Conservation (phyloP, 2,329 filamentous ascomycete species). For the Botrytis paeoniae region DNA sequence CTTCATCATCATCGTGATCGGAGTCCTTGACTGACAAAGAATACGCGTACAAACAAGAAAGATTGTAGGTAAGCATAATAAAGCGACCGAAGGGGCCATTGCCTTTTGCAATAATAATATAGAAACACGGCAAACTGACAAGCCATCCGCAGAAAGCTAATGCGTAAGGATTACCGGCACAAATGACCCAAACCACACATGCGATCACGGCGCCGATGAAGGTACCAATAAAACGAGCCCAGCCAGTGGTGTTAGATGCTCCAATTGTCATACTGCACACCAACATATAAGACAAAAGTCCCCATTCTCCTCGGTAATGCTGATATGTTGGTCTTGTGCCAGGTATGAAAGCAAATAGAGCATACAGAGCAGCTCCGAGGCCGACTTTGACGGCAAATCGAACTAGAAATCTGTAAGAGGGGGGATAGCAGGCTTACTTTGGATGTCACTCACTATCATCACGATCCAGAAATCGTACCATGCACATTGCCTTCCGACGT, state of each 20-base stretch:
- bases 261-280: slow-evolving; percentile 98
- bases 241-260: slow-evolving; percentile 88
- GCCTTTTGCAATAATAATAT: slow-evolving; percentile 78
- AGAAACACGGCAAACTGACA: slow-evolving; percentile 80
- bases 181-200: slow-evolving; percentile 72
- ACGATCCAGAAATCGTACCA: slow-evolving; percentile 54
- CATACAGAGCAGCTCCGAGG: slow-evolving; percentile 83
- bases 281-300: slow-evolving; percentile 93
- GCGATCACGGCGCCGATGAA: slow-evolving; percentile 75
- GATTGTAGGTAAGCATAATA: slow-evolving; percentile 92
- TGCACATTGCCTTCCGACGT: slow-evolving; percentile 50
- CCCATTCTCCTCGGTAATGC: slow-evolving; percentile 95
- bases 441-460: slow-evolving; percentile 54
- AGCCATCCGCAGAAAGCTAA: slow-evolving; percentile 81
- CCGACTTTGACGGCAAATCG: slow-evolving; percentile 91
- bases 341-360: slow-evolving; percentile 81
- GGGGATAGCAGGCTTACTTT: slow-evolving; percentile 25
- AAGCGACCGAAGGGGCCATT: slow-evolving; percentile 91
- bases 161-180: slow-evolving; percentile 67
- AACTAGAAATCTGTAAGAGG: slow-evolving; percentile 38
- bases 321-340: slow-evolving; percentile 75
- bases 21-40: slow-evolving; percentile 77
- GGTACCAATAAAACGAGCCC: slow-evolving; percentile 82
- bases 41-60: slow-evolving; percentile 92
- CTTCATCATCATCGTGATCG: slow-evolving; percentile 84